Evolutionary conservation across 2,329 filamentous ascomycete species (phyloP), one percentile per base, ranked within the genome.

Genomic region (Thelonectria discophora): DNA sequence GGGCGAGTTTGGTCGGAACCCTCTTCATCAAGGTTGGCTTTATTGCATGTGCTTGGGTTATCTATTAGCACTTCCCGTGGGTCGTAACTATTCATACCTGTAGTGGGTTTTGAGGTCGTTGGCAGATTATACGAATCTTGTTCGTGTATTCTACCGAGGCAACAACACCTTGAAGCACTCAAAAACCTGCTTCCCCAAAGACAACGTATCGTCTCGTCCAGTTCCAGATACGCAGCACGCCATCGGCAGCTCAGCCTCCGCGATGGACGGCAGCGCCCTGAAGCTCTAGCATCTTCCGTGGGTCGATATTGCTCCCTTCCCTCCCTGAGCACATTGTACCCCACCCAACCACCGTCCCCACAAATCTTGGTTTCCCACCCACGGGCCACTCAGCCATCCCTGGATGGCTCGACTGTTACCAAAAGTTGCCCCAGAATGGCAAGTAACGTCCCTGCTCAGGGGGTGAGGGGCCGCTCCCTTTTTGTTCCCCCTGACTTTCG

Each of bases 401-500:
- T 30, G 27, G 27, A 30, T 37, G 34, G 34, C 34, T 37, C 34
- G 34, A 37, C 12, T 37, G 34, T 37, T 12, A 37, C 50, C 51
- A 20, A 17, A 17, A 43, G 20, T 13, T 37, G 24, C 42, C 56
- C 56, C 49, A 54, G 56, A 40, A 59, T 37, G 43, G 46, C 7
- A 34, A 43, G 37, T 42, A 21, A 54, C 56, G 18, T 43, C 37
- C 50, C 57, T 51, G 54, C 47, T 18, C 52, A 53, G 56, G 47
- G 53, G 58, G 53, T 32, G 40, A 60, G 58, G 58, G 58, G 52
- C 32, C 34, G 34, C 32, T 56, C 42, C 43, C 55, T 46, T 40
- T 27, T 43, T 43, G n/a, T 18, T 21, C 39, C 56, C 56, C 58
- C 65, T 63, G 69, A 65, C 60, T 63, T 58, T 48, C 2, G 58